A percentile compares a stretch with the other conserved stretches of the same genome.
Conservation (phyloP, 2,329 filamentous ascomycete species). For the Cadophora malorum region DNA sequence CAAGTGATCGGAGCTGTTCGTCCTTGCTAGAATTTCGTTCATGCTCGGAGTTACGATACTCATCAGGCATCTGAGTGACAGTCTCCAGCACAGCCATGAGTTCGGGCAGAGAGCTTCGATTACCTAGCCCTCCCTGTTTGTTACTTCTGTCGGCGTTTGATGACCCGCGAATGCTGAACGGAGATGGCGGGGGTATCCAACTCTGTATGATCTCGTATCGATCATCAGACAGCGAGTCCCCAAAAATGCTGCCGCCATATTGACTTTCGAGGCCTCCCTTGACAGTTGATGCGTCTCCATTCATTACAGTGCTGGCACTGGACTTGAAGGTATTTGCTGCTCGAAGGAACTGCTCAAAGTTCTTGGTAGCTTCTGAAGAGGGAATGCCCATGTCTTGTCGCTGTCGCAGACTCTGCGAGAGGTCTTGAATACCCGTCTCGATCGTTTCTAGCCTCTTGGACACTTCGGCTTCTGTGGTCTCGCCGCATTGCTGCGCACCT, state of each 20-base stretch:
- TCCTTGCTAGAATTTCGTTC: constrained; percentile 1
- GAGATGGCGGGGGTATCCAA: constrained; percentile 1
- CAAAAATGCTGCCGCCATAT: constrained; percentile 9
- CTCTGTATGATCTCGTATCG: constrained; percentile 6
- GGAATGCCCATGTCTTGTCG: background rate
- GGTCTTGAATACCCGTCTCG: background rate
- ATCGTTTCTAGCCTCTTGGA: background rate
- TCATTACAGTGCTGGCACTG: background rate
- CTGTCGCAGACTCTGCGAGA: background rate
- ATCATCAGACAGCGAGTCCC: constrained; percentile 1
- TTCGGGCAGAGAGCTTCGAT: background rate
- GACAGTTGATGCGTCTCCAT: background rate
- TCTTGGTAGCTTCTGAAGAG: constrained; percentile 10
- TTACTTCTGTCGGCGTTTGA: background rate
- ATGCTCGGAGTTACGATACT: constrained; percentile 2
- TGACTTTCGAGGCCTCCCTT: background rate
- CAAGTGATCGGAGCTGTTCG: background rate
- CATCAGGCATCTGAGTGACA: background rate
- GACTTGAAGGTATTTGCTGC: background rate
- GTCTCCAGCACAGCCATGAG: background rate
- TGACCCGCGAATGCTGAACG: background rate
- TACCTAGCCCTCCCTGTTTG: background rate
- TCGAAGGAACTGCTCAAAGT: background rate
- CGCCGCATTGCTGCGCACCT: constrained; percentile 6
- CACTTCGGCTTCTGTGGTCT: constrained; percentile 9